Percentiles rank a stretch among this genome's conserved stretches.
Conservation (phyloP, 2,329 filamentous ascomycete genomes). For the Pestalotiopsis sp. region DNA sequence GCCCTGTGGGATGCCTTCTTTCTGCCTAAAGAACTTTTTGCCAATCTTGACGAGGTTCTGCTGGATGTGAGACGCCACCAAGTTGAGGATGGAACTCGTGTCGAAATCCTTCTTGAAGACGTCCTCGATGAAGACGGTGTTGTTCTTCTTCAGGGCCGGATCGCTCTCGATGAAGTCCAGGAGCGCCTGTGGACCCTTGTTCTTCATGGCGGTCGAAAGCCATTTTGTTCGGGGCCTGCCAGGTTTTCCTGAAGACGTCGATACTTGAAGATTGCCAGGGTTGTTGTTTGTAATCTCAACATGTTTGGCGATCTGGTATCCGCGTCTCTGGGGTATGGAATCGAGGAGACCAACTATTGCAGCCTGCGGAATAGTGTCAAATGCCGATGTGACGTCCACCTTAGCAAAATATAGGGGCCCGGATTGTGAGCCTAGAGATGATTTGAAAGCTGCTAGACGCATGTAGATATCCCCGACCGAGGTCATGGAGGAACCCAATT, state of each 20-base stretch:
- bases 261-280: slow-evolving; percentile 10
- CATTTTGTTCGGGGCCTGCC: slow-evolving; percentile 49
- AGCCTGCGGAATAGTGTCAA: slow-evolving; percentile 90
- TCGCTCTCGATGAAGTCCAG: slow-evolving; percentile 43
- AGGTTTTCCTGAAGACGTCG: slow-evolving; percentile 18
- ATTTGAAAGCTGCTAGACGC: slow-evolving; percentile 71
- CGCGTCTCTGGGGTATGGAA: slow-evolving; percentile 55
- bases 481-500: slow-evolving; percentile 78
- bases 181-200: slow-evolving; percentile 44
- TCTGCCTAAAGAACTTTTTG: slow-evolving; percentile 86
- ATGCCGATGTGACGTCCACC: slow-evolving; percentile 87
- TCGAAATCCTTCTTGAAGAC: slow-evolving; percentile 59
- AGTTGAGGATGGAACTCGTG: slow-evolving; percentile 62
- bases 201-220: slow-evolving; percentile 50
- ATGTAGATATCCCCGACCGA: slow-evolving; percentile 80
- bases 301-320: slow-evolving; percentile 75
- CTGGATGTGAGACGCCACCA: slow-evolving; percentile 79
- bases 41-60: slow-evolving; percentile 87
- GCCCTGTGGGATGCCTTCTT: slow-evolving; percentile 87
- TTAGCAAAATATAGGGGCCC: slow-evolving; percentile 81
- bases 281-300: slow-evolving; percentile 59
- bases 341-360: slow-evolving; percentile 68
- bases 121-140: slow-evolving; percentile 78
- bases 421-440: slow-evolving; percentile 38
- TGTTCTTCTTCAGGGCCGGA: slow-evolving; percentile 49